Conservation (phyloP, 192 early-diverging fungal species). For the Spizellomyces punctatus region DNA sequence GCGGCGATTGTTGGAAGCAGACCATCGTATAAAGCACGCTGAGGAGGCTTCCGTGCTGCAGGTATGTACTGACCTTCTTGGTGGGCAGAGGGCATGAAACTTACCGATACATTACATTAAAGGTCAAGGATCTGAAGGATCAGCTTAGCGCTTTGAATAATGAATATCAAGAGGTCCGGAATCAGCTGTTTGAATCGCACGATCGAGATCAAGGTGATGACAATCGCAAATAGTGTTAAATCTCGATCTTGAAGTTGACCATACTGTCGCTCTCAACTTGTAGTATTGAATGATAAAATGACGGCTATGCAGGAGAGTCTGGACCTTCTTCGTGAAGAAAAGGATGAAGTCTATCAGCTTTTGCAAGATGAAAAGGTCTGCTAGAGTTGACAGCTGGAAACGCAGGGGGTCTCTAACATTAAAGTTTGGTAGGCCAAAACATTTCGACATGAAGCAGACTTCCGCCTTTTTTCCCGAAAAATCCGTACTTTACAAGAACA, state of each 20-base stretch:
- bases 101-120: no score
- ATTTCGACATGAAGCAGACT: conserved; percentile 35
- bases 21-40: background rate
- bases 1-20: background rate
- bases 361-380: conserved; percentile 13
- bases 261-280: background rate
- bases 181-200: background rate
- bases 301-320: background rate
- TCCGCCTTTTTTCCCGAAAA: conserved; percentile 36
- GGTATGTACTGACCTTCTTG: no score
- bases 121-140: conserved; percentile 11
- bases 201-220: conserved; percentile 1
- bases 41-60: no score
- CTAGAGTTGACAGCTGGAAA: no score
- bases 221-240: background rate
- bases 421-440: conserved; percentile 17
- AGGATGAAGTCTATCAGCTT: background rate
- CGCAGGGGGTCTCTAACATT: no score
- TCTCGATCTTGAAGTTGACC: background rate
- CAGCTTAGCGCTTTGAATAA: background rate
- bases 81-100: no score
- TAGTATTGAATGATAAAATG: background rate
- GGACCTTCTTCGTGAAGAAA: background rate
- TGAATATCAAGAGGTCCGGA: background rate
- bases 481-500: conserved; percentile 36